Percentiles rank a stretch among this genome's conserved stretches.
Evolutionary conservation across 345 rosid genomes (phyloP).

Genomic region (Salix suchowensis): DNA sequence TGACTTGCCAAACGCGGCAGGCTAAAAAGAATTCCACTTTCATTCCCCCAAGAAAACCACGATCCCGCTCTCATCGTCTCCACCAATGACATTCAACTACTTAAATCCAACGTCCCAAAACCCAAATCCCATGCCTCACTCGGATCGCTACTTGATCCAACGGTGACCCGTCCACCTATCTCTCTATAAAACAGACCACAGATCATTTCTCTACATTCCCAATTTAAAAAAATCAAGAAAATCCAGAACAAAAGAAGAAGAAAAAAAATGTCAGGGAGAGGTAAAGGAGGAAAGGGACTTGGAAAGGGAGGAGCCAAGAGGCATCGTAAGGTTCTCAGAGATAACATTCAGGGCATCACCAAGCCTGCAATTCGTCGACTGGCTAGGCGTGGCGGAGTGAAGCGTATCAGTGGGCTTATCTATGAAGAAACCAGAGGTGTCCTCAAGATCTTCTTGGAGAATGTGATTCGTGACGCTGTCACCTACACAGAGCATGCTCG

Average conservation of each 20-base stretch:
- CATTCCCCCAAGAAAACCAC: not conserved
- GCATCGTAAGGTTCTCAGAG: not conserved
- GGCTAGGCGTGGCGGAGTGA: not conserved
- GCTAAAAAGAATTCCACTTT: not conserved
- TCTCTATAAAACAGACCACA: not conserved
- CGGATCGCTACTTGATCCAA: not conserved
- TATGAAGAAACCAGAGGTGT: not conserved
- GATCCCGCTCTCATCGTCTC: not conserved
- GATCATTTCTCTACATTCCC: not conserved
- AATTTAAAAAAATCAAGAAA: not conserved
- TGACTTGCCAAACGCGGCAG: not conserved
- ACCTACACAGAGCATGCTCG: not conserved
- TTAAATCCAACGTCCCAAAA: not conserved
- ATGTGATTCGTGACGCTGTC: not conserved
- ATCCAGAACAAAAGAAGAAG: not conserved
- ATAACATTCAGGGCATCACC: not conserved
- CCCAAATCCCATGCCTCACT: not conserved
- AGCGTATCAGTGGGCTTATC: not conserved
- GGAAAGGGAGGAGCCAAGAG: not conserved
- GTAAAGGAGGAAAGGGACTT: not conserved
- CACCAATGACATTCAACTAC: not conserved
- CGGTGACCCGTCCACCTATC: not conserved
- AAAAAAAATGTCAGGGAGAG: not conserved
- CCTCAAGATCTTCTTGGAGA: not conserved
- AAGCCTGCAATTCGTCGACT: not conserved